phyloP scores from a whole-genome alignment of 1,284 basidiomycete genomes.

The Naganishia sp. region DNA sequence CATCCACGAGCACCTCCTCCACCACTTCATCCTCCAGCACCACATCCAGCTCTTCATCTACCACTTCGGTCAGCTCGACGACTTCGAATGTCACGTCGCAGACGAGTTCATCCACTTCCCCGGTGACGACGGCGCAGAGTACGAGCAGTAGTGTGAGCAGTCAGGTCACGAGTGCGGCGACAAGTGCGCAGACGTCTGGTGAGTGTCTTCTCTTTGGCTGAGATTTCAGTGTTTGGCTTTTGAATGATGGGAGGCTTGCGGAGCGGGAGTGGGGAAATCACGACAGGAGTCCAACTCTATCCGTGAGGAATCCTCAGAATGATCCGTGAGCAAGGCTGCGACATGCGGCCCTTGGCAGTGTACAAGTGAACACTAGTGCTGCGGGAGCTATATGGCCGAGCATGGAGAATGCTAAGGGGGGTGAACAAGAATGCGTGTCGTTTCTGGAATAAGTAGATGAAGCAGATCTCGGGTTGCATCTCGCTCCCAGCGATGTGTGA shows the following conservation, averaged over 20 bases:
- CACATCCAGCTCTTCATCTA: background rate
- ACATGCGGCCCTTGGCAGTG: too few species aligned
- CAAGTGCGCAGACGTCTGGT: background rate
- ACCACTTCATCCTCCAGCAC: background rate
- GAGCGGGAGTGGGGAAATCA: background rate
- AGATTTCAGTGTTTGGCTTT: background rate
- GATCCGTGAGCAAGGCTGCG: too few species aligned
- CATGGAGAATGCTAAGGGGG: too few species aligned
- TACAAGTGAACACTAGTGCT: too few species aligned
- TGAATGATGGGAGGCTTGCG: background rate
- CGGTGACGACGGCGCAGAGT: background rate
- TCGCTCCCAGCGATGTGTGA: too few species aligned
- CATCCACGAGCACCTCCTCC: background rate
- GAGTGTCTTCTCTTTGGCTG: background rate
- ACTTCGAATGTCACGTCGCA: background rate
- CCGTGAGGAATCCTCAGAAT: too few species aligned
- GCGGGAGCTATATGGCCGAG: too few species aligned
- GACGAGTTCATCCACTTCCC: background rate
- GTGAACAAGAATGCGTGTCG: too few species aligned
- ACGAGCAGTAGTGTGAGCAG: constrained; percentile 4
- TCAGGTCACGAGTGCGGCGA: background rate
- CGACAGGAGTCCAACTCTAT: background rate
- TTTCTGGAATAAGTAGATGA: too few species aligned
- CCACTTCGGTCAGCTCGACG: background rate
- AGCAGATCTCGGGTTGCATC: too few species aligned